Evolutionary conservation across 1,284 basidiomycete genomes (phyloP).

Genomic region (Apiotrichum siamense): DNA sequence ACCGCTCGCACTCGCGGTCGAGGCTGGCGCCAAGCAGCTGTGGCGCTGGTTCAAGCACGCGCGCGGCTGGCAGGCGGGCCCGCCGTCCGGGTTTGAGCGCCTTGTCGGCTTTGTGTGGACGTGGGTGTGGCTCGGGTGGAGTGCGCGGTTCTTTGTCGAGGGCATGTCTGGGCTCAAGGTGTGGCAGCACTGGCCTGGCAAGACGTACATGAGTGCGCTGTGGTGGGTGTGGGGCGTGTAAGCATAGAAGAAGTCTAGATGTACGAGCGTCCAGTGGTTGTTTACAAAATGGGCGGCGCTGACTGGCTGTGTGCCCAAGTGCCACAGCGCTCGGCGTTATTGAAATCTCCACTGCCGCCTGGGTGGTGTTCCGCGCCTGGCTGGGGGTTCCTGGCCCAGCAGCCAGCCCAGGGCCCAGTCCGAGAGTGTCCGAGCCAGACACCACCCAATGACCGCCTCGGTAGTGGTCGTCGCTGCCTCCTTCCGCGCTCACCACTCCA

Average conservation of each 20-base stretch:
- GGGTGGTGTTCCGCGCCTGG: no score
- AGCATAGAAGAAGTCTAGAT: not conserved
- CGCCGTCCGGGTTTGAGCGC: slow-evolving; percentile 17
- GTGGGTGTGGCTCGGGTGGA: slow-evolving; percentile 41
- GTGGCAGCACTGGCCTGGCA: slow-evolving; percentile 14
- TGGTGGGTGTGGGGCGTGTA: slow-evolving; percentile 2
- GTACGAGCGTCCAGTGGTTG: not conserved
- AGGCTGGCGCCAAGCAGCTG: slow-evolving; percentile 27
- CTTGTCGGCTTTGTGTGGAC: slow-evolving; percentile 34
- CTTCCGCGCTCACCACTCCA: not conserved
- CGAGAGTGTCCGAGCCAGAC: not conserved
- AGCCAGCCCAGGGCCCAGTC: not conserved
- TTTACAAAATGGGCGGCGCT: no score
- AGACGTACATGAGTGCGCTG: not conserved
- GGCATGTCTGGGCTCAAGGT: slow-evolving; percentile 26
- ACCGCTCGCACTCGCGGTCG: slow-evolving; percentile 32
- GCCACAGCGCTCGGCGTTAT: slow-evolving; percentile 3
- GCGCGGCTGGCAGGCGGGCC: not conserved
- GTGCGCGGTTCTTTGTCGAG: slow-evolving; percentile 33
- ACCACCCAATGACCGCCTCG: not conserved
- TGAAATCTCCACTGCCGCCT: not conserved
- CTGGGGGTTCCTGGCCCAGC: not conserved
- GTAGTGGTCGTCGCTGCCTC: not conserved
- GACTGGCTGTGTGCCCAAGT: not conserved
- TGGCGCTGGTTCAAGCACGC: slow-evolving; percentile 20